Base-by-base conservation (phyloP, 1,284 basidiomycete species). In the Meira nashicola region DNA sequence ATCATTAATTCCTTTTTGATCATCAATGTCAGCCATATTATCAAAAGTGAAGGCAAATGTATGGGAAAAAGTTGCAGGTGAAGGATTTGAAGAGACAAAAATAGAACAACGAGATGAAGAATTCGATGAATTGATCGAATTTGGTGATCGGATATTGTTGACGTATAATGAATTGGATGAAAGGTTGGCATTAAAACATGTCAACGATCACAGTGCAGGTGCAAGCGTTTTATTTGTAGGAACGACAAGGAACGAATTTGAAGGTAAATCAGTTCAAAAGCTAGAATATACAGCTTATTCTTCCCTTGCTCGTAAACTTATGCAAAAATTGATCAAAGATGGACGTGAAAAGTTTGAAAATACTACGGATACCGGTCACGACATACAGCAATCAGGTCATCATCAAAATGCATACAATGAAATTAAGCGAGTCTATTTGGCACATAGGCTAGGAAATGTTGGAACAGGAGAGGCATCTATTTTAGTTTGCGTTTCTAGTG, bases 401-500 rank as follows among this genome's bases (percentile, higher is more conserved):
- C 62, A 4, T 55, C 28, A 33, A 33, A 33, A 8, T 33, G 28
- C 8, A 33, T 17, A 5, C 25, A 21, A n/a, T 6, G 46, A 48
- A 48, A 21, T 48, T 6, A 48, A 48, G 21, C 6, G 62, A n/a
- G 64, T 85, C 76, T 82, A 84, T 15, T 79, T 90, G 9, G 82
- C 88, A 63, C 91, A 94, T 77, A 83, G 90, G n/a, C 80, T 92
- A 25, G 90, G 90, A 21, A 80, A 80, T 15, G 89, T 91, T 4
- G 85, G 86, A 8, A 87, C 90, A 5, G 88, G 87, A 14, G 84
- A 90, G 71, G 83, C 87, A 19, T 90, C 88, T 11, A 90, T 92
- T 64, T 85, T 92, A 52, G 86, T 92, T 59, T 89, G 88, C 1
- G 89, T 90, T 7, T 89, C 89, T 10, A 87, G 87, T n/a, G 87